Conservation (phyloP, 306 rosid species). For the Acacia crassicarpa region DNA sequence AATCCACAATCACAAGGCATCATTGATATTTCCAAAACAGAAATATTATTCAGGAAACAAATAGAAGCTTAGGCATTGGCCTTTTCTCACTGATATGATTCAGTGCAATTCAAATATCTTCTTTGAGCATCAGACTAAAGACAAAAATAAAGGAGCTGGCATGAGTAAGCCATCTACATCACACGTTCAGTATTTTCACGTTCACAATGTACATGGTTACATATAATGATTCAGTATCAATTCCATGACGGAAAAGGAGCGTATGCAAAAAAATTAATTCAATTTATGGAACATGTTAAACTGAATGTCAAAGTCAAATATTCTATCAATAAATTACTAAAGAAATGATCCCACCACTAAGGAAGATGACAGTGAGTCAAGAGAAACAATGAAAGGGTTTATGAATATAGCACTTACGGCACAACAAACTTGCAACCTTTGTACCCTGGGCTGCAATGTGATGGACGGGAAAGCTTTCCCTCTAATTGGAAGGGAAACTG, state of each 20-base stretch:
- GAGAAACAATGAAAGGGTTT: background rate
- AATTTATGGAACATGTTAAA: background rate
- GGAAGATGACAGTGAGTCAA: background rate
- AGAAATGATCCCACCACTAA: background rate
- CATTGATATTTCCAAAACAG: background rate
- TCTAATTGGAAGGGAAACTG: slow-evolving; percentile 60
- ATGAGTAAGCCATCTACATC: background rate
- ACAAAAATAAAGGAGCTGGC: background rate
- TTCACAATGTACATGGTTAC: background rate
- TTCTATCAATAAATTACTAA: background rate
- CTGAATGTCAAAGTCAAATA: background rate
- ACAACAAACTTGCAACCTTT: slow-evolving; percentile 57
- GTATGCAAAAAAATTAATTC: background rate
- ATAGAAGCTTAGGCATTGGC: background rate
- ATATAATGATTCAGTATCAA: background rate
- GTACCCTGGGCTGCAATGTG: slow-evolving; percentile 39
- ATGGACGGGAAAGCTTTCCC: slow-evolving; percentile 57
- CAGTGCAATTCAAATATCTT: slow-evolving; percentile 8
- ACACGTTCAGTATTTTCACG: background rate
- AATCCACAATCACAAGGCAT: background rate
- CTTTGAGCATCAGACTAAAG: background rate
- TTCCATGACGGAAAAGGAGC: background rate
- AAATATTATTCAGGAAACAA: background rate
- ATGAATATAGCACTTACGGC: slow-evolving; percentile 52
- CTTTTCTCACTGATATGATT: background rate